Evolutionary conservation across 2,329 filamentous ascomycete species (phyloP).

Genomic region (Apiospora aurea): DNA sequence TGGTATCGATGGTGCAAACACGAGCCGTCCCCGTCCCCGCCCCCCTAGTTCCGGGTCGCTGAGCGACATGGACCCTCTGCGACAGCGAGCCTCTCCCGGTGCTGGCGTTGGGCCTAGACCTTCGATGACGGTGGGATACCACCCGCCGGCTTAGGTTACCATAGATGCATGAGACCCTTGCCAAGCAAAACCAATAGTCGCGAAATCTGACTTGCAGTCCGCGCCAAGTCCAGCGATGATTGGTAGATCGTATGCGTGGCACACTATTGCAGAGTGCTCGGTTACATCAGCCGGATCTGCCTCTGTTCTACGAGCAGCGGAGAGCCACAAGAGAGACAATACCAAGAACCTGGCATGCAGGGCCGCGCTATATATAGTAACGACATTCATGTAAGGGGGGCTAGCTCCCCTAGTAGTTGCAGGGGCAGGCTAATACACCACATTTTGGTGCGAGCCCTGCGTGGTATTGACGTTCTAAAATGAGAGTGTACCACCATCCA

Average conservation of each 20-base stretch:
- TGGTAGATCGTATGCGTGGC: not conserved
- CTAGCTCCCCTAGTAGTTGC: not conserved
- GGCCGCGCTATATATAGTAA: not conserved
- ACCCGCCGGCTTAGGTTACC: not conserved
- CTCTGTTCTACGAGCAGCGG: not conserved
- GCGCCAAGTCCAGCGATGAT: not conserved
- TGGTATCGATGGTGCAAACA: not conserved
- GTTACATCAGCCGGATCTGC: not conserved
- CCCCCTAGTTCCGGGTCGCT: not conserved
- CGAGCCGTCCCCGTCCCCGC: not conserved
- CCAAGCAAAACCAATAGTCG: slow-evolving; percentile 8
- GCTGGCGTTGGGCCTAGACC: not conserved
- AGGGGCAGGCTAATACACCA: not conserved
- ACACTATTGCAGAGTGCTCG: not conserved
- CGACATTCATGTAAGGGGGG: not conserved
- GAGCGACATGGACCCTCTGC: not conserved
- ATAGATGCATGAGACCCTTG: not conserved
- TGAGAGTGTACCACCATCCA: slow-evolving; percentile 12
- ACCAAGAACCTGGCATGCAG: not conserved
- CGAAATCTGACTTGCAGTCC: slow-evolving; percentile 1
- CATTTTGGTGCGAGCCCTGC: not conserved
- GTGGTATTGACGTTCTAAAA: slow-evolving; percentile 16
- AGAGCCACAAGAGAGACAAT: not conserved
- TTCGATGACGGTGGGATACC: not conserved
- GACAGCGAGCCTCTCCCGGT: not conserved